These are phyloP conservation scores for Yamadazyma oceani DNA, from an alignment of 1,139 yeast species.

Conservation along the genomic window DNA sequence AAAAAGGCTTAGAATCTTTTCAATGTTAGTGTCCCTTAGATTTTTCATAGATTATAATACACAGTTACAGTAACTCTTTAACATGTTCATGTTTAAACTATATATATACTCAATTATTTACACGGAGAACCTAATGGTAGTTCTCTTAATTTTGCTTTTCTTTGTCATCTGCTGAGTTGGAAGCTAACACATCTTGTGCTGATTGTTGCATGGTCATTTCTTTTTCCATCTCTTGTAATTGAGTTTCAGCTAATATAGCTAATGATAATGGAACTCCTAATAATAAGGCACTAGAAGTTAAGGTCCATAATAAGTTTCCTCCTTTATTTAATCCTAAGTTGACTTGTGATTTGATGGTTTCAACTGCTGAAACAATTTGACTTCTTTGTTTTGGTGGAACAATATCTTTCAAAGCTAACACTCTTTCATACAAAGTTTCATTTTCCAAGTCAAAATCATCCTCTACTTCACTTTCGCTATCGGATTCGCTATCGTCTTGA, in stretches of 20 bases:
- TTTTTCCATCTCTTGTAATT: conserved; percentile 90
- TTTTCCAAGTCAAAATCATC: conserved; percentile 77
- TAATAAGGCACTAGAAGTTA: conserved; percentile 80
- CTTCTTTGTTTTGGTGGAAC: conserved; percentile 86
- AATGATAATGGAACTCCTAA: conserved; percentile 92
- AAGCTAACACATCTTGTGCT: conserved; percentile 79
- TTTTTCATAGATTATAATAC: background rate
- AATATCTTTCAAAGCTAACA: conserved; percentile 87
- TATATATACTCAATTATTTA: background rate
- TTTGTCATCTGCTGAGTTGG: conserved; percentile 59
- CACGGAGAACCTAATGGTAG: too few species aligned
- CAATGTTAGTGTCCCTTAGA: background rate
- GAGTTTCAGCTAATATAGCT: conserved; percentile 89
- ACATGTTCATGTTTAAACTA: background rate
- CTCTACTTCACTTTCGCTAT: conserved; percentile 60
- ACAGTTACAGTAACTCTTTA: background rate
- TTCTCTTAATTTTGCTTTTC: conserved; percentile 17
- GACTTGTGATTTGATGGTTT: conserved; percentile 36
- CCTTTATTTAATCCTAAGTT: conserved; percentile 53
- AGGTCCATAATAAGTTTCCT: conserved; percentile 80
- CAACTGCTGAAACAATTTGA: conserved; percentile 36
- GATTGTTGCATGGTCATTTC: conserved; percentile 85
- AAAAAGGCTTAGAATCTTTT: conserved; percentile 45
- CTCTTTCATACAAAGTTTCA: conserved; percentile 84
- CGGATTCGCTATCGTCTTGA: conserved; percentile 39